A percentile compares a stretch with the other conserved stretches of the same genome.
Conservation (phyloP, 2,329 filamentous ascomycete species). For the Apiospora saccharicola region DNA sequence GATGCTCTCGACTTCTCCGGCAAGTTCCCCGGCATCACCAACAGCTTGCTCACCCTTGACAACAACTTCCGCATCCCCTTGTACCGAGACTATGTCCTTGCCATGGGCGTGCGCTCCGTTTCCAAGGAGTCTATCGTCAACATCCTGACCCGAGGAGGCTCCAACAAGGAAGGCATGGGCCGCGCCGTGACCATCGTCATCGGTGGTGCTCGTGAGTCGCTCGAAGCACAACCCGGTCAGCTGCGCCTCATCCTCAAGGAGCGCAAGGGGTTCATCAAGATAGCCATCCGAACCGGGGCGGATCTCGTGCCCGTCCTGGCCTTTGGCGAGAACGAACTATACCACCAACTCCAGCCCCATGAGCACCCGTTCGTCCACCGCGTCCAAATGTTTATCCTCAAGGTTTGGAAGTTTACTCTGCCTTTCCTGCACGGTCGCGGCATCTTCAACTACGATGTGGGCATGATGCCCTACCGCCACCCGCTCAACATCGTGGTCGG, state of each 20-base stretch:
- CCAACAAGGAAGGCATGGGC: slow-evolving; percentile 83
- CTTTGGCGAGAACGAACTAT: slow-evolving; percentile 96
- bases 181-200: slow-evolving; percentile 97
- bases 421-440: slow-evolving; percentile 90
- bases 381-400: slow-evolving; percentile 84
- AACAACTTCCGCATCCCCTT: slow-evolving; percentile 93
- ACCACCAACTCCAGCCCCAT: slow-evolving; percentile 84
- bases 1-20: slow-evolving; percentile 87
- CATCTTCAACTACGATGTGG: slow-evolving; percentile 97
- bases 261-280: slow-evolving; percentile 92
- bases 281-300: slow-evolving; percentile 90
- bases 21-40: slow-evolving; percentile 94
- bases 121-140: slow-evolving; percentile 93
- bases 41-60: slow-evolving; percentile 92
- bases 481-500: slow-evolving; percentile 92
- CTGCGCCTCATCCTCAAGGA: slow-evolving; percentile 81
- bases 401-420: slow-evolving; percentile 88
- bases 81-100: slow-evolving; percentile 92
- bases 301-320: slow-evolving; percentile 91
- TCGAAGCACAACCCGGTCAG: slow-evolving; percentile 82
- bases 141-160: slow-evolving; percentile 79
- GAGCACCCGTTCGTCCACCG: slow-evolving; percentile 81
- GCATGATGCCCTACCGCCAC: slow-evolving; percentile 90
- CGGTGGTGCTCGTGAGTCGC: slow-evolving; percentile 89
- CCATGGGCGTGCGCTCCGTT: slow-evolving; percentile 87